These are phyloP conservation scores for Cytospora piceicola DNA, from an alignment of 2,329 filamentous ascomycete species.

Conservation along the genomic window DNA sequence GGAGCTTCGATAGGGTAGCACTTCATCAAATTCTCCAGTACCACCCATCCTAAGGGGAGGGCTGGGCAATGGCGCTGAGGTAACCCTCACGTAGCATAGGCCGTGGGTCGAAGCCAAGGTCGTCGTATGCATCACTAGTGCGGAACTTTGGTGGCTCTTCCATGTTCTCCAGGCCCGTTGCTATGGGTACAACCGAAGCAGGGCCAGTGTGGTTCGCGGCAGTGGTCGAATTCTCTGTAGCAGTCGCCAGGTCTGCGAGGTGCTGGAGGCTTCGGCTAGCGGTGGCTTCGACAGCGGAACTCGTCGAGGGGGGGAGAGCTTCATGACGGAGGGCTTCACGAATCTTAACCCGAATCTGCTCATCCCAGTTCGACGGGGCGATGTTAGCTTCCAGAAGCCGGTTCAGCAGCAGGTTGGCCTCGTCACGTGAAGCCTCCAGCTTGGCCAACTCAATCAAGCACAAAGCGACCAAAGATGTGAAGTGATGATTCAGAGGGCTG, in stretches of 20 bases:
- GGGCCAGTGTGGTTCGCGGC: slow-evolving; percentile 32
- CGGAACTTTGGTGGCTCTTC: slow-evolving; percentile 24
- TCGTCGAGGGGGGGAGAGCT: slow-evolving; percentile 41
- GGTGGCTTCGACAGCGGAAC: slow-evolving; percentile 45
- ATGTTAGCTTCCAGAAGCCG: slow-evolving; percentile 59
- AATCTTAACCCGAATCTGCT: slow-evolving; percentile 57
- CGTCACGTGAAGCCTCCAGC: slow-evolving; percentile 58
- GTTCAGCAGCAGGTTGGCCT: slow-evolving; percentile 59
- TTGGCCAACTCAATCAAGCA: slow-evolving; percentile 64
- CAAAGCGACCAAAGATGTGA: slow-evolving; percentile 62
- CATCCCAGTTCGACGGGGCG: slow-evolving; percentile 60
- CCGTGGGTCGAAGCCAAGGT: slow-evolving; percentile 48
- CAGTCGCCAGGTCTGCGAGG: slow-evolving; percentile 61
- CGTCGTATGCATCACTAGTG: slow-evolving; percentile 43
- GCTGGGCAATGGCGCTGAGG: slow-evolving; percentile 35
- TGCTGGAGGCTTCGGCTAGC: slow-evolving; percentile 62
- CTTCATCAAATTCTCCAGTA: neutral
- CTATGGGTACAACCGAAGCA: neutral
- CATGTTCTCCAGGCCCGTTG: slow-evolving; percentile 2
- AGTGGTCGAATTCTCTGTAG: slow-evolving; percentile 40
- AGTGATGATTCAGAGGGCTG: slow-evolving; percentile 70
- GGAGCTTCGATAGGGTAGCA: neutral
- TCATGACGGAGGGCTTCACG: slow-evolving; percentile 48
- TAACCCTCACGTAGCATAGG: slow-evolving; percentile 46
- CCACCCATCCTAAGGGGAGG: slow-evolving; percentile 11